Evolutionary conservation across 176 grass and related monocot species (phyloP), one percentile per base, ranked within the genome.

Genomic region (Metroxylon sagu): DNA sequence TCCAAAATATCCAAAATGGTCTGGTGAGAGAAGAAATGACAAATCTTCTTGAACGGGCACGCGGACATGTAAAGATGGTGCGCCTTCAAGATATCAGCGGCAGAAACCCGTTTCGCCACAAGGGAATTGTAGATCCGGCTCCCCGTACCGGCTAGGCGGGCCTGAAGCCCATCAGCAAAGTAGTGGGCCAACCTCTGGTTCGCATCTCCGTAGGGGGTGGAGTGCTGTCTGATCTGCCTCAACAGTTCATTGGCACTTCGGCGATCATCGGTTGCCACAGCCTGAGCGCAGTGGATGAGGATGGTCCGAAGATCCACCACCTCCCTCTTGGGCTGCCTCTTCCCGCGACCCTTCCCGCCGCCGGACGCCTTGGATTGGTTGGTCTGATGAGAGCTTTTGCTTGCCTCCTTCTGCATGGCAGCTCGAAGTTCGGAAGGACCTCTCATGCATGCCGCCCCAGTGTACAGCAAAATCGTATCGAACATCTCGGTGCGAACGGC

Each of bases 1-100:
- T 98, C 69, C 57, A 98, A 0, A 63, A 83, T 88, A 85, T 98
- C 69, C 57, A 98, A 0, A 63, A 83, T 88, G 30, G 87, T 98
- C 79, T 98, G 93, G 72, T 77, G 92, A 54, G 93, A 80, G 76
- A 92, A 98, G 76, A 85, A 98, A 66, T 98, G 84, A 5, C 81
- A 88, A 26, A 98, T 82, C 54, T 98, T 98, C 80, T 91, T 98
- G 78, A 98, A 88, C 50, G 93, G 93, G 69, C 81, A 77, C 16
- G 84, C 87, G 2, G 87, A 81, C 50, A 88, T 60, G 53, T 98
- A 98, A 3, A 98, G 84, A 56, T 88, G 81, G 43, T 92, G 88
- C 6, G 93, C 87, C 65, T 98, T 98, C 49, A 98, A 63, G 19
- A 98, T 48, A 78, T 92, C 93, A 6, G 93, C 73, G 50, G 72